Evolutionary conservation across 495 filamentous ascomycete genomes (phyloP).

Genomic region (Neurospora sp.): DNA sequence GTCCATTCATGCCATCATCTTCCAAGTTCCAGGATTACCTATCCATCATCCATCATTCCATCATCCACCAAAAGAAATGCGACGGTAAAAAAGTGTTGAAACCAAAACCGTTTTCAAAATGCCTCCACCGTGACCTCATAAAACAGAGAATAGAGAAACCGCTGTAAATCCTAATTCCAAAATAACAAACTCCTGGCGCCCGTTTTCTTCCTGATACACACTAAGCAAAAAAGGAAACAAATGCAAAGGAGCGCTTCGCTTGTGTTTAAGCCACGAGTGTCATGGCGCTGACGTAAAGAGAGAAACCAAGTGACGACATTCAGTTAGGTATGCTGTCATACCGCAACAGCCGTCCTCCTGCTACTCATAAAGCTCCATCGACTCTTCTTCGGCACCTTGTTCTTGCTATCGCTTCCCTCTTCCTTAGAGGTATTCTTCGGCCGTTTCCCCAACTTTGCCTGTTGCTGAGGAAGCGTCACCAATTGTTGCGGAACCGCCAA

Average conservation of each 20-base stretch:
- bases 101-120: not conserved
- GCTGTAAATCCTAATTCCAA: not conserved
- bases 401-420: not conserved
- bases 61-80: too few species aligned
- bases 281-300: too few species aligned
- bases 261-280: not conserved
- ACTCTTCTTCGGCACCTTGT: constrained; percentile 14
- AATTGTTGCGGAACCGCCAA: constrained; percentile 5
- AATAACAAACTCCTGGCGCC: not conserved
- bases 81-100: too few species aligned
- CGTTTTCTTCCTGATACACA: not conserved
- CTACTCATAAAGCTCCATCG: constrained; percentile 17
- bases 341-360: constrained; percentile 12
- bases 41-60: too few species aligned
- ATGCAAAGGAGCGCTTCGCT: not conserved
- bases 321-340: not conserved
- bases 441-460: constrained; percentile 15
- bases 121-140: not conserved
- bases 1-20: too few species aligned
- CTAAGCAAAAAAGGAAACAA: not conserved
- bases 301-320: too few species aligned
- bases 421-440: constrained; percentile 7
- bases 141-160: not conserved
- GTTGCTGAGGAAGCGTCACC: not conserved
- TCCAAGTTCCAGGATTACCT: too few species aligned